Conservation (phyloP, 345 rosid species). For the Luvunga scandens region DNA sequence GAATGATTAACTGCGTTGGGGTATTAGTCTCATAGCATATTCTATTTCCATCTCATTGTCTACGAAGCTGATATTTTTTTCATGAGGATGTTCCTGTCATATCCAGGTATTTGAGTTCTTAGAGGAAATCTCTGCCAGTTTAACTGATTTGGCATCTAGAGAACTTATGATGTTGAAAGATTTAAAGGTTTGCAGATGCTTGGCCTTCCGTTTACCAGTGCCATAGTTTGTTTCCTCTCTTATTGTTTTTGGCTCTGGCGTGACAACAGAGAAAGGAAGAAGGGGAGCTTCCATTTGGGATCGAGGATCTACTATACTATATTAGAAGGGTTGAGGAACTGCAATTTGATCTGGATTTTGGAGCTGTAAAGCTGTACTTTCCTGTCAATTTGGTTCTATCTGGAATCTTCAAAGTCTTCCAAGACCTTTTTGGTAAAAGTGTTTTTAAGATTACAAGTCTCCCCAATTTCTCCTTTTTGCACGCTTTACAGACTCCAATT, state of each 20-base stretch:
- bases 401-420: conserved; percentile 82
- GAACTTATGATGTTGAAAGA: conserved; percentile 75
- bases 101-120: conserved; percentile 84
- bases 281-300: conserved; percentile 79
- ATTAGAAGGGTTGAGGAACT: conserved; percentile 72
- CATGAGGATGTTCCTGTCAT: conserved; percentile 3
- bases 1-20: conserved; percentile 1
- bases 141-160: conserved; percentile 64
- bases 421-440: conserved; percentile 84
- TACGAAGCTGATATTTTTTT: not conserved
- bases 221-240: conserved; percentile 13
- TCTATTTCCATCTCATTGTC: not conserved
- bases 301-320: conserved; percentile 81
- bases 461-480: not conserved
- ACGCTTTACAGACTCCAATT: not conserved
- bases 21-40: not conserved
- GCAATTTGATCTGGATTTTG: conserved; percentile 82
- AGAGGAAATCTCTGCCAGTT: conserved; percentile 79
- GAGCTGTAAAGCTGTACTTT: conserved; percentile 72
- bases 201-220: conserved; percentile 7
- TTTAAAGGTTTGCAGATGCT: conserved; percentile 57
- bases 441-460: not conserved
- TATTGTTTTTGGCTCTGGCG: conserved; percentile 20
- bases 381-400: conserved; percentile 81
- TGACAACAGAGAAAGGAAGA: conserved; percentile 76